Evolutionary conservation across 495 filamentous ascomycete species (phyloP), one percentile per base, ranked within the genome.

Genomic region (Aspergillus taichungensis): DNA sequence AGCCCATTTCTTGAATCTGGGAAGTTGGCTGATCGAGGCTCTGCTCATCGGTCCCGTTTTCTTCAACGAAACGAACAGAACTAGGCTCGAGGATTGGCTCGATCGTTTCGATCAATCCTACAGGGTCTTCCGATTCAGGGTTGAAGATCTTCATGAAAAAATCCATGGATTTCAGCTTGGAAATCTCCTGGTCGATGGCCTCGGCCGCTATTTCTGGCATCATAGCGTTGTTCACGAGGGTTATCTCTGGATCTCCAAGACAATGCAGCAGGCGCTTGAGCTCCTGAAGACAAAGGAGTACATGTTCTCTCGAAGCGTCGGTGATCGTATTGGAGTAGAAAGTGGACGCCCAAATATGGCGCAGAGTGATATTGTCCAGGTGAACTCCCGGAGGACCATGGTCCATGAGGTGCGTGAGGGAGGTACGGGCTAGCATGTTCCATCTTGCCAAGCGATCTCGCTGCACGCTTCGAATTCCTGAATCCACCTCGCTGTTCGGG

Each of bases 151-250:
- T 84, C 47, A 85, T 72, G 64, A 99, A 97, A 64, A 95, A 97
- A 55, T 95, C 94, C 79, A 92, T 89, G 0, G 89, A 97, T 10
- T 86, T 94, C 10, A 97, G 70, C 56, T 88, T 86, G 37, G 86
- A 87, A 24, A 95, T 85, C 55, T 99, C 92, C 29, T 88, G 81
- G 37, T 95, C 88, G 9, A 90, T 80, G 3, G 86, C 85, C 9
- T 73, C 74, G 4, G 75, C 69, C 0, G 94, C 96, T 12, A 99
- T 73, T 57, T 96, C 88, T 0, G 89, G 82, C 81, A 99, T 95
- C 34, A 85, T 73, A 1, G 77, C 76, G 55, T 94, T 96, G 53
- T 97, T 97, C 11, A 81, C 80, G 6, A 98, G 74, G 33, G 69
- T 71, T 44, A 97, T 80, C 2, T 68, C 63, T 24, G 66, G 67